Evolutionary conservation across 305 asterid genomes (phyloP), one percentile per base, ranked within the genome.

Genomic region (Fraxinus nigra): DNA sequence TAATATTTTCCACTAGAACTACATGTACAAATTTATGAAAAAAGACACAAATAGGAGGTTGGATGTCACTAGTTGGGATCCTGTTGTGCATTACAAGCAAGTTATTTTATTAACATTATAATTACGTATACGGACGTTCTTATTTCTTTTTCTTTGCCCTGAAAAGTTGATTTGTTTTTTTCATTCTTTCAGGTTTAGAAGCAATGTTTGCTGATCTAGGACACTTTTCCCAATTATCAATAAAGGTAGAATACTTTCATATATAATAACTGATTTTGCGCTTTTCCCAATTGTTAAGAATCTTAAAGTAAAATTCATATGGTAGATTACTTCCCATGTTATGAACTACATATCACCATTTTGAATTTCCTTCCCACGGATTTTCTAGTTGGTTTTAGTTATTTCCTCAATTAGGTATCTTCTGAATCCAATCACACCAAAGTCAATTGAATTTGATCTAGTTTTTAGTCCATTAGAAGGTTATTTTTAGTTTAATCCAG

Each of bases 171-270:
- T 24, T 4, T 43, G 43, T 34, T 22, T 38, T 3, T 51, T n/a
- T 63, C 20, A 38, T 10, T 56, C 38, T 56, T 76, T 1, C 87
- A 91, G 97, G 97, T 56, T 87, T 91, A 2, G 95, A 91, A 87
- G 90, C 95, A 24, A 92, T 93, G 95, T 93, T 90, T 87, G 94
- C 91, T 81, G 97, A 90, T 80, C 87, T 92, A 37, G 97, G 97
- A 46, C 97, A 92, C 87, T 89, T 91, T 81, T 88, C 95, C 37
- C 85, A 89, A 78, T 61, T 82, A 81, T 90, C 97, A 24, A 85
- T 92, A 81, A 90, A 87, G 92, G 97, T 92, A 40, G 4, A 16
- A 16, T 9, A 46, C 79, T 80, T 74, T 38, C 72, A 16, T 37
- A 33, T 34, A 72, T 38, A 56, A 18, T 59, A 18, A 59, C 30